Evolutionary conservation across 2,329 filamentous ascomycete genomes (phyloP), one percentile per base, ranked within the genome.

Genomic region (Xenosphaeropsis pyriputrescens): DNA sequence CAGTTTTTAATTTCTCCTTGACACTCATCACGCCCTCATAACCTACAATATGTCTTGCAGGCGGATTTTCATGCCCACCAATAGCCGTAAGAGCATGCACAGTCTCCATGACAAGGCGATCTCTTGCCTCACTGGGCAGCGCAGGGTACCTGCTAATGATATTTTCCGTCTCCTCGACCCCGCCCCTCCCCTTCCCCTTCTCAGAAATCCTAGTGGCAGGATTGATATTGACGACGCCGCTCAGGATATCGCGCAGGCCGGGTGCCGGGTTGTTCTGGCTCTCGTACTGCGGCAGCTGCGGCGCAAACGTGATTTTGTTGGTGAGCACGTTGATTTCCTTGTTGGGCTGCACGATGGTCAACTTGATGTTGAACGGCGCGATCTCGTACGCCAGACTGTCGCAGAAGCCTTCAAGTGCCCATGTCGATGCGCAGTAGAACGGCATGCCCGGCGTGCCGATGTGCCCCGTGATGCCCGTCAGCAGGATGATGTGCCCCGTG

Each of bases 331-430:
- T 77, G 43, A 94, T 84, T 62, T 96, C 89, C 61, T 94, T 85
- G 59, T 86, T 93, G 18, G 88, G 86, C 64, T 98, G 89, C 33
- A 98, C 80, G 47, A 96, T 88, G 31, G 86, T 95, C 57, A 96
- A 75, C 58, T 89, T 93, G 62, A 96, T 77, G 60, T 95, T 95
- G 65, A 96, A 96, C 0, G 91, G 91, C 1, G 89, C 83, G 45
- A 98, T 82, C 60, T 98, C 91, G 59, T 95, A 98, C 1, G 89
- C 88, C 17, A 98, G 69, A 42, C 85, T 85, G 60, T 96, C 89
- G 61, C 88, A 95, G 57, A 91, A 95, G 14, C 89, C 91, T 60
- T 96, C 91, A 29, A 95, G 71, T 2, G 86, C 91, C 86, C 89
- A 95, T 29, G 86, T 88, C 12, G 86, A 83, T 14, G 89, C 85